Evolutionary conservation across 371 early-diverging fungal genomes (phyloP), one percentile per base, ranked within the genome.

Genomic region (Mortierella sp.): DNA sequence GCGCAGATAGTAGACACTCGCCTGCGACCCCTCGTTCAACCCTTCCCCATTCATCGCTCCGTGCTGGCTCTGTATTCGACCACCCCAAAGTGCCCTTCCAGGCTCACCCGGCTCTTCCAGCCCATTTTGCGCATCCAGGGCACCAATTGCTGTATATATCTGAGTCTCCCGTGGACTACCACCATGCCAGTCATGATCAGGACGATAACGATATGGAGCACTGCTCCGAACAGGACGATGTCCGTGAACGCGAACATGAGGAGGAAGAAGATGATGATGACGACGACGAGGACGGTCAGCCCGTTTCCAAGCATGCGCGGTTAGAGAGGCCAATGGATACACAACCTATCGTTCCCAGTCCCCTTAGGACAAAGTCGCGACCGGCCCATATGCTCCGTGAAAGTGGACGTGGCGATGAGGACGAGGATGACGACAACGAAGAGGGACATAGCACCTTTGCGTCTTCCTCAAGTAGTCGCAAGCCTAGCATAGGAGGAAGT

Each of bases 141-240:
- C 63, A 63, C 1, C 63, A 63, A 18, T 35, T 63, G 21, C 35
- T 41, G 75, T 75, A 65, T 46, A 27, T 83, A 27, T 35, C 75
- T 3, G 73, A 77, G 21, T 78, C 83, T 21, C 83, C 83, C 0
- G 55, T 78, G 6, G 83, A 75, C 35, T 75, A 46, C n/a, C 72
- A 68, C 46, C 44, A 55, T 21, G 7, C 27, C 16, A 21, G 48
- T 44, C 74, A 72, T 75, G 71, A 72, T 51, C 65, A 65, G 16
- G 84, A 80, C 18, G 84, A 80, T 3, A 78, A 84, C 35, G 84
- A 80, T 41, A 84, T 84, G 84, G 84, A 84, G 71, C 84, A 78
- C 16, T 84, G 81, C 49, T 84, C 84, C 4, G 84, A 84, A 49
- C 80, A 80, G 32, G 84, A 80, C 46, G 78, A 84, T 60, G 74